Evolutionary conservation across 306 rosid genomes (phyloP), one percentile per base, ranked within the genome.

Genomic region (Rosa rugosa): DNA sequence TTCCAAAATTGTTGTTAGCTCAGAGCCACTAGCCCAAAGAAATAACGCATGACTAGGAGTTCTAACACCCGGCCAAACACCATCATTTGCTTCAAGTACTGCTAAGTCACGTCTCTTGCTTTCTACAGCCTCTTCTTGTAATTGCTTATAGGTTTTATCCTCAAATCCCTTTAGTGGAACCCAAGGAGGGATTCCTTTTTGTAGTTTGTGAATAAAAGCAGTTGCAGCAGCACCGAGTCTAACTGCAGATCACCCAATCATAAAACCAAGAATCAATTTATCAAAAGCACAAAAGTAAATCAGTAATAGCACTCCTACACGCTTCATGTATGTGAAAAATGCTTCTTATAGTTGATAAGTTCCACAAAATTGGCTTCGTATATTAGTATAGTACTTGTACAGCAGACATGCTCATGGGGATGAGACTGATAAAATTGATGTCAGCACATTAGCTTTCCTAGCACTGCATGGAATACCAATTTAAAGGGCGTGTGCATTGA

Each of bases 1-100:
- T 84, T 91, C 98, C 85, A 95, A 80, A 40, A 85, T 79, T 71
- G 92, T 74, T 45, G 98, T 95, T 75, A 93, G 81, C 79, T 95
- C 97, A 77, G 98, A 71, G 77, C 99, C 99, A 82, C 99, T 87
- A 81, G 99, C 97, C 99, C 99, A 95, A 80, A 95, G 97, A 86
- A 95, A 95, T 46, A 92, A 79, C 9, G 94, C 92, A 85, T 95
- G 92, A 78, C 98, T 91, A n/a, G 99, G 98, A 79, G 71, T 93
- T 91, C 87, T 87, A 76, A 84, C 97, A 50, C 99, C 98, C 2
- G 99, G 99, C 97, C 99, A 95, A 79, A 93, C 31, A 54, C 97
- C 98, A 60, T 75, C 93, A 53, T 95, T 95, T 82, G 98, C 99
- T 89, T 89, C 88, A 83, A 95, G 79, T 25, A 95, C 99, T 38